Percentiles rank a stretch among this genome's conserved stretches.
Evolutionary conservation across 2,329 filamentous ascomycete genomes (phyloP).

Genomic region (Clonostachys solani): DNA sequence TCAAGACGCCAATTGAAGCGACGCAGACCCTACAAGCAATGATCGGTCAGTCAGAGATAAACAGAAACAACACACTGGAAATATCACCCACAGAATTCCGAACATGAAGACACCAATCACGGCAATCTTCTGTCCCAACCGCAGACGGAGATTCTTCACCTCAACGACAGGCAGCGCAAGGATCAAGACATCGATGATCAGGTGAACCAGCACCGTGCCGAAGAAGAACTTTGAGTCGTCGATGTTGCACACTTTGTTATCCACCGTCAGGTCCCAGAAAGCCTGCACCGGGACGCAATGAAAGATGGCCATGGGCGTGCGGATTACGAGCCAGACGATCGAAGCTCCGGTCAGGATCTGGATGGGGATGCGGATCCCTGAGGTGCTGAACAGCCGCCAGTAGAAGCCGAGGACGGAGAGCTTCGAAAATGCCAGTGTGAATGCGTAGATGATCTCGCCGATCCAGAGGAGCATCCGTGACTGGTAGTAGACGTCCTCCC

Average conservation of each 20-base stretch:
- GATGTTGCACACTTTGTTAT: slow-evolving; percentile 14
- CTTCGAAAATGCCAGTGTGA: slow-evolving; percentile 16
- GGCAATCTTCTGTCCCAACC: slow-evolving; percentile 8
- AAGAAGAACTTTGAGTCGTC: slow-evolving; percentile 17
- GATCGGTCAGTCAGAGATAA: background rate
- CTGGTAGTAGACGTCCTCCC: background rate
- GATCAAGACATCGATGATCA: slow-evolving; percentile 16
- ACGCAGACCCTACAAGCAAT: slow-evolving; percentile 1
- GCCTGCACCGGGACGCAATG: slow-evolving; percentile 19
- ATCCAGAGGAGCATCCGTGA: slow-evolving; percentile 16
- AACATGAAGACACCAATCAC: slow-evolving; percentile 12
- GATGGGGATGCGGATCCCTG: slow-evolving; percentile 13
- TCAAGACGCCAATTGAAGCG: slow-evolving; percentile 1
- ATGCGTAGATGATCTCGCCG: slow-evolving; percentile 18
- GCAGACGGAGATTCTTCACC: slow-evolving; percentile 13
- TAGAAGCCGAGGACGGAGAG: slow-evolving; percentile 19
- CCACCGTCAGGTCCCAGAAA: slow-evolving; percentile 18
- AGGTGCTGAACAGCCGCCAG: slow-evolving; percentile 20
- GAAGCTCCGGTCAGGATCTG: slow-evolving; percentile 13
- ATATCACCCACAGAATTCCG: slow-evolving; percentile 10
- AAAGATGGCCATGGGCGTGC: slow-evolving; percentile 19
- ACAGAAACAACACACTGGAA: background rate
- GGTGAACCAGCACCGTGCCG: slow-evolving; percentile 14
- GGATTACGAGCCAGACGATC: slow-evolving; percentile 18
- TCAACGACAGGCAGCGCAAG: slow-evolving; percentile 15